Base-by-base conservation (phyloP, 169 alveolate species). In the Cystoisospora suis region DNA sequence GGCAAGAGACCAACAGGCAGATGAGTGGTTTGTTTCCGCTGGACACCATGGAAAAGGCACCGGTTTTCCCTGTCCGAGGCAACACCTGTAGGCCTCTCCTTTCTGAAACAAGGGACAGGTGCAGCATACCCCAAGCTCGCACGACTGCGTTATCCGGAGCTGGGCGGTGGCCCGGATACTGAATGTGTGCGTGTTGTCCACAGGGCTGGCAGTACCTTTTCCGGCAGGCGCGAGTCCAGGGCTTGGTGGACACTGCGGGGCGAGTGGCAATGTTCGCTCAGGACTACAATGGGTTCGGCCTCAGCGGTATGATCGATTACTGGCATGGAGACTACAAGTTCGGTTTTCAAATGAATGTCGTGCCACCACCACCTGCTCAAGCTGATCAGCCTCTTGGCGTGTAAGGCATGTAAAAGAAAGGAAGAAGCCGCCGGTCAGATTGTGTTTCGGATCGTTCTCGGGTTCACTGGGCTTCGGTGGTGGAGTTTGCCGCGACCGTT, bases 201-300 rank as follows among this genome's bases (percentile, higher is more conserved):
- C 93, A 94, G 93, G 99, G 98, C 2, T 97, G 97, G 97, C 98
- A 97, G 81, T 97, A 97, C 93, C 83, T 96, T 45, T 97, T 97
- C 93, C 92, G 98, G 72, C 98, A 97, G 90, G 99, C 99, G 9
- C 95, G 98, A 36, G 98, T 97, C 34, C 99, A 97, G 94, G 99
- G 99, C 34, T 44, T 79, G 23, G 91, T 97, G 34, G 99, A 97
- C 93, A 95, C 97, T 23, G 81, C 96, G 70, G 99, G 99, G 9
- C 95, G 96, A 61, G 95, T 97, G 40, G 94, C 98, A n/a, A 95
- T 96, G 72, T 96, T 95, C 44, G 96, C 98, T 1, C 98, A 96
- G 87, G 99, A 97, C 85, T 95, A 87, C 92, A 90, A 90, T 90
- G 98, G 98, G 29, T 97, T 97, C 80, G 99, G 98, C 40, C 93